Evolutionary conservation across 2,329 filamentous ascomycete species (phyloP), one percentile per base, ranked within the genome.

Genomic region (Nannizzia gypsea): DNA sequence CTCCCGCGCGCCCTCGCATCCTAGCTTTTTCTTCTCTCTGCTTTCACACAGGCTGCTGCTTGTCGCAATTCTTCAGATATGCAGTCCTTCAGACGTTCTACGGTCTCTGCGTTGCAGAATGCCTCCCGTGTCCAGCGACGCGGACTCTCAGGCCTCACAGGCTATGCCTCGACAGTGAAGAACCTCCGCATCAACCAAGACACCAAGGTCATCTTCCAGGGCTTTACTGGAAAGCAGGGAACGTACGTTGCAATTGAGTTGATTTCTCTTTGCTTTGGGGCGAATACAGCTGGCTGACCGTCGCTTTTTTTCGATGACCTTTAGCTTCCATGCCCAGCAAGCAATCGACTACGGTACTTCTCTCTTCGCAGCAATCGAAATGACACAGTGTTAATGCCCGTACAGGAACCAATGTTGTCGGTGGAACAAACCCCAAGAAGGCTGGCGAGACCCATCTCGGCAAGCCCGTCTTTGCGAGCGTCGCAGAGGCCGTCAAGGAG

Each of bases 341-440:
- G 93, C 93, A 67, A 96, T 99, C 77, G 93, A 95, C 77, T 99
- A 99, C 78, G 93, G 90, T 95, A 89, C 73, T 24, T 6, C n/a
- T 56, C 15, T 31, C n/a, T 15, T 56, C 15, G 5, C 13, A 24
- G 6, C 26, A n/a, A 4, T 13, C 26, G 48, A 28, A 4, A 26
- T 15, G 48, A 26, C 22, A 46, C 42, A 15, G 63, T 66, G 11
- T 31, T 72, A 59, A 75, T 66, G 38, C 63, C 59, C 58, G 38
- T 58, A 64, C 70, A 95, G 90, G 92, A 75, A 99, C 93, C 70
- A 92, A 96, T 75, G 90, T 99, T 67, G 90, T 99, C 67, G 93
- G 93, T 76, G 93, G 93, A 73, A 97, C 92, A 72, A 97, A 97
- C 81, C 93, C 93, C 73, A 97, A 96, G 83, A 99, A 99, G 82